Conservation (phyloP, 1,284 basidiomycete species). For the Naganishia sp. region DNA sequence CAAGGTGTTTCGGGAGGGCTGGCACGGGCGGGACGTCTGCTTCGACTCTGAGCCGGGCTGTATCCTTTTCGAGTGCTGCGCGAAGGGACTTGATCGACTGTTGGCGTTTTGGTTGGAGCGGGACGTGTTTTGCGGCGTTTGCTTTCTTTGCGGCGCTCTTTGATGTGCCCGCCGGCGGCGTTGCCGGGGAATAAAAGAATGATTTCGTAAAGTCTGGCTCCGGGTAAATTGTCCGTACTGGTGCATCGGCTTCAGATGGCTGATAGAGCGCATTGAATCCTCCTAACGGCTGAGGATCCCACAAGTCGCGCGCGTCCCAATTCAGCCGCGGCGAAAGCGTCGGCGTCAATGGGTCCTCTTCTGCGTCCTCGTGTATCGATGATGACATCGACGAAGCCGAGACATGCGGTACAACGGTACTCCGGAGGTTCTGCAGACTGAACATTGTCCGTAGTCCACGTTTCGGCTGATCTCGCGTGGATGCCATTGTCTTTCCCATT, state of each 20-base stretch:
- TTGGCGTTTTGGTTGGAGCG: slow-evolving; percentile 29
- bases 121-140: not conserved
- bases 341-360: slow-evolving; percentile 13
- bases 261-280: slow-evolving; percentile 28
- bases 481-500: slow-evolving; percentile 29
- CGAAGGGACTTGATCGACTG: slow-evolving; percentile 51
- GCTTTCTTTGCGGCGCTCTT: slow-evolving; percentile 24
- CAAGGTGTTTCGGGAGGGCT: slow-evolving; percentile 30
- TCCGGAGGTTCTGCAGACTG: slow-evolving; percentile 27
- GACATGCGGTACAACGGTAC: not conserved
- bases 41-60: slow-evolving; percentile 21
- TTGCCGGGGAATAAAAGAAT: slow-evolving; percentile 54
- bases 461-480: slow-evolving; percentile 25
- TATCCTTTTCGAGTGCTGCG: slow-evolving; percentile 40
- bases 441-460: slow-evolving; percentile 30
- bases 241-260: not conserved
- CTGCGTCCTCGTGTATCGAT: slow-evolving; percentile 5
- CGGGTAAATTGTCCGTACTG: slow-evolving; percentile 16
- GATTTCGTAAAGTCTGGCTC: slow-evolving; percentile 50
- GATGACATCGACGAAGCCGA: too few relatives aligned
- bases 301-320: slow-evolving; percentile 31
- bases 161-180: slow-evolving; percentile 41
- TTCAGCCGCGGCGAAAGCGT: slow-evolving; percentile 31
- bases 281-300: slow-evolving; percentile 17
- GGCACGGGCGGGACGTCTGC: slow-evolving; percentile 48